phyloP scores from a whole-genome alignment of 768 basidiomycete species.

The Gautieria morchelliformis region DNA sequence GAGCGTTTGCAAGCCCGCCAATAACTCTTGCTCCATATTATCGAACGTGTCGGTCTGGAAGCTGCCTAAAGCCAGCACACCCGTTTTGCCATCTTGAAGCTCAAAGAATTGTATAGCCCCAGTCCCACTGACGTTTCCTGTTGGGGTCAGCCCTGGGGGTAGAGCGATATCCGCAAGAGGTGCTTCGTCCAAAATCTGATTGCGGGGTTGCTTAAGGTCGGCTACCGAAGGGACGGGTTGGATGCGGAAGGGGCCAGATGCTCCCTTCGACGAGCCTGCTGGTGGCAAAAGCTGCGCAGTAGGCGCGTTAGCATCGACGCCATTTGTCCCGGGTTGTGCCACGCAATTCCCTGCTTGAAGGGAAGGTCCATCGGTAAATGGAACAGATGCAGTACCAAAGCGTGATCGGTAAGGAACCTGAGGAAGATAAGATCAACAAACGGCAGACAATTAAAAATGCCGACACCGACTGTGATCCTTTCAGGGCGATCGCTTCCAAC shows the following conservation, averaged over 20 bases:
- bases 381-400: conserved; percentile 32
- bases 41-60: conserved; percentile 39
- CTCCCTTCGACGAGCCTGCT: neutral
- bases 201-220: conserved; percentile 28
- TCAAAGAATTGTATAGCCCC: conserved; percentile 47
- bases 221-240: conserved; percentile 10
- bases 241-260: conserved; percentile 14
- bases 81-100: conserved; percentile 42
- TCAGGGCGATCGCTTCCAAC: conserved; percentile 29
- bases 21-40: conserved; percentile 31
- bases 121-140: conserved; percentile 31
- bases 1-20: conserved; percentile 38
- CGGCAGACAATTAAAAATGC: neutral
- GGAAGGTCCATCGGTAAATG: conserved; percentile 40
- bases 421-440: conserved; percentile 6
- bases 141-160: conserved; percentile 28
- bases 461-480: conserved; percentile 33
- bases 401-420: conserved; percentile 53
- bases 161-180: conserved; percentile 32
- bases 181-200: conserved; percentile 39
- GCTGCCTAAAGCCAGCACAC: conserved; percentile 48
- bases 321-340: conserved; percentile 39
- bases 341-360: conserved; percentile 46
- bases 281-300: neutral
- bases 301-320: conserved; percentile 19